Conservation (phyloP, 176 grass and related monocot genomes). For the Zea luxurians region DNA sequence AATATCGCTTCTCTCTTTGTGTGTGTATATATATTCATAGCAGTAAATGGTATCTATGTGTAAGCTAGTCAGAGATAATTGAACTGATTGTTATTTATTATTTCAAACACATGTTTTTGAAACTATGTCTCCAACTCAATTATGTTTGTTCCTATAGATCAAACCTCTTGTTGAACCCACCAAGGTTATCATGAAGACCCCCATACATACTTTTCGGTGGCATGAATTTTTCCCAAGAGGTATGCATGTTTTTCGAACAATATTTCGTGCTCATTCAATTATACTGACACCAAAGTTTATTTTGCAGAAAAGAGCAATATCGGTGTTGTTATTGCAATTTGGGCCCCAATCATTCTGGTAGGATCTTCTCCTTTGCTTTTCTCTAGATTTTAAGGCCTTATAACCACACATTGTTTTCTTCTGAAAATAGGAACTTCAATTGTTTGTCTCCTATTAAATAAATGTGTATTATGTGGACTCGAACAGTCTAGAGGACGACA, state of each 20-base stretch:
- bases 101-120: slow-evolving; percentile 14
- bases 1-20: no score
- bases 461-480: slow-evolving; percentile 11
- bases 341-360: slow-evolving; percentile 95
- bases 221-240: slow-evolving; percentile 97
- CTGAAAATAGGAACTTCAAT: slow-evolving; percentile 4
- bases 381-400: slow-evolving; percentile 21
- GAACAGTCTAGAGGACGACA: slow-evolving; percentile 17
- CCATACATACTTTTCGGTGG: slow-evolving; percentile 74
- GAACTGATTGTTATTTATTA: not conserved
- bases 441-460: slow-evolving; percentile 1
- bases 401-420: slow-evolving; percentile 11
- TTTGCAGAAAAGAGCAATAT: slow-evolving; percentile 80
- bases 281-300: slow-evolving; percentile 29
- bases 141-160: slow-evolving; percentile 56
- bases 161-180: slow-evolving; percentile 89
- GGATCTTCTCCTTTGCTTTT: slow-evolving; percentile 25
- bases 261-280: slow-evolving; percentile 32
- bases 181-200: slow-evolving; percentile 79
- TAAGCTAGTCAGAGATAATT: not conserved
- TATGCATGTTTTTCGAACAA: slow-evolving; percentile 43
- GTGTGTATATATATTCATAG: not conserved
- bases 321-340: slow-evolving; percentile 81
- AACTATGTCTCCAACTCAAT: slow-evolving; percentile 20
- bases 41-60: not conserved